phyloP scores from a whole-genome alignment of 352 stramenopile genomes.

The Blastocystis sp. region DNA sequence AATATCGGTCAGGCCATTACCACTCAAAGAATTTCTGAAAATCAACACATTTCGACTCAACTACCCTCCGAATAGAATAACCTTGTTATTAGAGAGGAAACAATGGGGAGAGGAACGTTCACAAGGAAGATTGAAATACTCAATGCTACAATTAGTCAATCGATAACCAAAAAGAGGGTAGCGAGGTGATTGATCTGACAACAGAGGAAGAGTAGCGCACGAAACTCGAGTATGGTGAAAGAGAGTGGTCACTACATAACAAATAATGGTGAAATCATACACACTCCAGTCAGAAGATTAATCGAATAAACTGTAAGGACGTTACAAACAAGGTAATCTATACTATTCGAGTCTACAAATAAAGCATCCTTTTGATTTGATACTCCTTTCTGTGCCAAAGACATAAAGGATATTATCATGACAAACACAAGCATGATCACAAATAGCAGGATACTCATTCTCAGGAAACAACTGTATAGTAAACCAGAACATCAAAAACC shows the following conservation, averaged over 20 bases:
- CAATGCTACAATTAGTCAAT: not conserved
- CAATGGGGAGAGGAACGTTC: not conserved
- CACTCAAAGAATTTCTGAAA: not conserved
- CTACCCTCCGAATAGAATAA: conserved; percentile 41
- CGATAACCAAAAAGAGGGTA: not conserved
- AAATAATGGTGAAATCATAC: not conserved
- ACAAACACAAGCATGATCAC: conserved; percentile 10
- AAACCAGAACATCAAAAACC: not conserved
- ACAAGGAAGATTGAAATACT: not conserved
- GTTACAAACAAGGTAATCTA: not conserved
- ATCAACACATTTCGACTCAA: not conserved
- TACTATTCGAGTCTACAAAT: not conserved
- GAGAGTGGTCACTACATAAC: not conserved
- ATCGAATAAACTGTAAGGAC: not conserved
- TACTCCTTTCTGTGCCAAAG: not conserved
- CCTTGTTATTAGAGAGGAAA: not conserved
- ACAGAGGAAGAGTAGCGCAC: not conserved
- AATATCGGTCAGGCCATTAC: not conserved
- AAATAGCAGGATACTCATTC: not conserved
- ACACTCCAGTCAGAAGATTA: not conserved
- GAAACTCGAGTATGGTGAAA: not conserved
- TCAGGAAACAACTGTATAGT: not conserved
- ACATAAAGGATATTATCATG: conserved; percentile 10
- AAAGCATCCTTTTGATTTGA: not conserved
- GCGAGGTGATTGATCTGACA: not conserved